These are phyloP conservation scores for Pythium periplocum DNA, from an alignment of 352 stramenopile genomes.

Conservation along the genomic window DNA sequence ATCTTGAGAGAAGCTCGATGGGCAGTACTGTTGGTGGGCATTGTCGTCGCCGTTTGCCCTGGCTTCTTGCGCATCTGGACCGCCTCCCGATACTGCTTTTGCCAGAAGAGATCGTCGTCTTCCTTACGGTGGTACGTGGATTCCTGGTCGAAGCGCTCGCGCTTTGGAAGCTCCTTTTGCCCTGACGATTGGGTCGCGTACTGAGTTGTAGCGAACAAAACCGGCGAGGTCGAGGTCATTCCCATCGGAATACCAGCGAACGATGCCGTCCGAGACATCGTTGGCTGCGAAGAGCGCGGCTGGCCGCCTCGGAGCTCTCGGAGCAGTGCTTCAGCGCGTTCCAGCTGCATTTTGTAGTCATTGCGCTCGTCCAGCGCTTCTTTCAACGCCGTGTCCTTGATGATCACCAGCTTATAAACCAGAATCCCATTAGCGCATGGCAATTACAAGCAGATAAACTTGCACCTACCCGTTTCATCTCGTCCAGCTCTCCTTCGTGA, in stretches of 20 bases:
- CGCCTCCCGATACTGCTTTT: constrained; percentile 24
- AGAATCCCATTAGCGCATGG: too few species aligned
- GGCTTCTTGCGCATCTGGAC: constrained; percentile 25
- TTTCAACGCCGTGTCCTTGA: constrained; percentile 51
- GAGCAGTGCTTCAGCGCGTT: constrained; percentile 34
- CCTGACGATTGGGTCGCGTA: constrained; percentile 1
- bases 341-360: constrained; percentile 39
- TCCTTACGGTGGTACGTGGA: constrained; percentile 23
- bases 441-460: neutral
- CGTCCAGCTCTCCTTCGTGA: constrained; percentile 24
- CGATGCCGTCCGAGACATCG: constrained; percentile 10
- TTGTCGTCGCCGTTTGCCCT: constrained; percentile 1
- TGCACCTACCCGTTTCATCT: constrained; percentile 24
- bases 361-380: constrained; percentile 58
- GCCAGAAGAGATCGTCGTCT: constrained; percentile 25
- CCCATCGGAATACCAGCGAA: constrained; percentile 16
- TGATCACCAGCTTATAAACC: constrained; percentile 26
- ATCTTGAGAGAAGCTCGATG: constrained; percentile 55
- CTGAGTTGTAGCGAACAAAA: neutral
- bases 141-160: constrained; percentile 24
- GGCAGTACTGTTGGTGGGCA: too few species aligned
- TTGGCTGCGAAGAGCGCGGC: constrained; percentile 14
- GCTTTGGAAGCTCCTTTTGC: constrained; percentile 13
- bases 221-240: constrained; percentile 19
- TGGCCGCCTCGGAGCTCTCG: constrained; percentile 27